These are phyloP conservation scores for Pichia sp. DNA, from an alignment of 1,139 yeast genomes.

Conservation along the genomic window DNA sequence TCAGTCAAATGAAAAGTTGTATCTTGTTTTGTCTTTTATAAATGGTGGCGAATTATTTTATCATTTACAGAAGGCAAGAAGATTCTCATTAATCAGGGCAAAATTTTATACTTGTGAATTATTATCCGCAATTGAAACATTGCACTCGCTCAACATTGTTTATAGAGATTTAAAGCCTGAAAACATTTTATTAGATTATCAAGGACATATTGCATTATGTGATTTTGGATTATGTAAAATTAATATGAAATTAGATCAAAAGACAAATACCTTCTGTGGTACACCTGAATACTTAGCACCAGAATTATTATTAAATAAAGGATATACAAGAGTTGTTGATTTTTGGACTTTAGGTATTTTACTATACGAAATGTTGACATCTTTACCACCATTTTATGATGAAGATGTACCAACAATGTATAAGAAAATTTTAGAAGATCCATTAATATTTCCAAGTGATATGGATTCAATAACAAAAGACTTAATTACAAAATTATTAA, in stretches of 20 bases:
- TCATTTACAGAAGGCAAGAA: conserved; percentile 87
- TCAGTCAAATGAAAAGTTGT: conserved; percentile 91
- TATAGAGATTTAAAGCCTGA: conserved; percentile 96
- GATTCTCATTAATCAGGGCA: conserved; percentile 82
- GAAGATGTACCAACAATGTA: conserved; percentile 94
- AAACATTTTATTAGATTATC: conserved; percentile 85
- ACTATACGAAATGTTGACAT: conserved; percentile 92
- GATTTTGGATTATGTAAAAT: conserved; percentile 95
- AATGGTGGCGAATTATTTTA: conserved; percentile 97
- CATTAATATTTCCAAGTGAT: conserved; percentile 80
- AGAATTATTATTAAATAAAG: conserved; percentile 82
- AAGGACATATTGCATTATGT: conserved; percentile 95
- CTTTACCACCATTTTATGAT: conserved; percentile 93
- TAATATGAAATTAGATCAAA: conserved; percentile 63
- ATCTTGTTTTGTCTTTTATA: conserved; percentile 83
- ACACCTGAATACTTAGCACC: conserved; percentile 97
- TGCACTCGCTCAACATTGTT: conserved; percentile 85
- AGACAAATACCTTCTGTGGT: conserved; percentile 93
- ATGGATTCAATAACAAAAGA: conserved; percentile 88
- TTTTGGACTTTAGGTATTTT: conserved; percentile 98
- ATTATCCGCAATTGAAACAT: conserved; percentile 82
- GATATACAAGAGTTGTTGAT: conserved; percentile 91
- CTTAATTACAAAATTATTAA: conserved; percentile 63
- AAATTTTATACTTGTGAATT: conserved; percentile 92
- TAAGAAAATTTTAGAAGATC: conserved; percentile 83